These are phyloP conservation scores for Saccharomyces uvarum DNA, from an alignment of 1,139 yeast genomes.

Conservation along the genomic window DNA sequence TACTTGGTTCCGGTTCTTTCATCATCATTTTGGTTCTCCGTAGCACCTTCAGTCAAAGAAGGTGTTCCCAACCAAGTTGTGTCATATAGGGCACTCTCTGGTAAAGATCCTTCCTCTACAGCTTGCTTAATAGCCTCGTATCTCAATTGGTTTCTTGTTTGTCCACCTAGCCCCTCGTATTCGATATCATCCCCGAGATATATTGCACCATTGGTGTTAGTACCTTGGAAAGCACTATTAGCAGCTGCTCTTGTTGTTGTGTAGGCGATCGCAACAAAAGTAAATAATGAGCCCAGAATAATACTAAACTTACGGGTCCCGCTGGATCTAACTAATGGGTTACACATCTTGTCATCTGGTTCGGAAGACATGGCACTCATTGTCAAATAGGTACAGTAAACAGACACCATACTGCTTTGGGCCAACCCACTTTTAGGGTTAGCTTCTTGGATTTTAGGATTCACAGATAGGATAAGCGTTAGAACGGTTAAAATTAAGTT, in stretches of 20 bases:
- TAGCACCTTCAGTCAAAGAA: conserved; percentile 17
- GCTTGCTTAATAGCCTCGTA: conserved; percentile 88
- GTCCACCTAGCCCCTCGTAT: conserved; percentile 40
- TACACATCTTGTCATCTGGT: conserved; percentile 88
- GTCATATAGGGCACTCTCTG: conserved; percentile 81
- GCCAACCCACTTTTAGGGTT: conserved; percentile 96
- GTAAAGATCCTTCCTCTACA: conserved; percentile 88
- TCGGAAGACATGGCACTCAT: conserved; percentile 94
- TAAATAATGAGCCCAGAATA: conserved; percentile 84
- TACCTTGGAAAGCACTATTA: conserved; percentile 49
- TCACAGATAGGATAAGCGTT: conserved; percentile 64
- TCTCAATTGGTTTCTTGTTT: conserved; percentile 67
- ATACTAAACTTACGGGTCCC: conserved; percentile 90
- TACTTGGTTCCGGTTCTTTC: conserved; percentile 67
- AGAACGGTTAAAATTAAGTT: conserved; percentile 59
- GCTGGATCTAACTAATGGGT: conserved; percentile 79
- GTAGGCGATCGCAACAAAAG: conserved; percentile 91
- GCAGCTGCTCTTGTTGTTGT: conserved; percentile 97
- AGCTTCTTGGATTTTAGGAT: conserved; percentile 79
- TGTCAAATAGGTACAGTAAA: conserved; percentile 85
- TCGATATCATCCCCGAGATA: conserved; percentile 32
- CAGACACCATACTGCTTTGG: conserved; percentile 91
- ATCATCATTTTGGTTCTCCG: conserved; percentile 51
- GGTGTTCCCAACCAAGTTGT: conserved; percentile 42
- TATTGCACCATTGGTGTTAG: conserved; percentile 23